These are phyloP conservation scores for Kondoa subrosea DNA, from an alignment of 768 basidiomycete species.

Conservation along the genomic window DNA sequence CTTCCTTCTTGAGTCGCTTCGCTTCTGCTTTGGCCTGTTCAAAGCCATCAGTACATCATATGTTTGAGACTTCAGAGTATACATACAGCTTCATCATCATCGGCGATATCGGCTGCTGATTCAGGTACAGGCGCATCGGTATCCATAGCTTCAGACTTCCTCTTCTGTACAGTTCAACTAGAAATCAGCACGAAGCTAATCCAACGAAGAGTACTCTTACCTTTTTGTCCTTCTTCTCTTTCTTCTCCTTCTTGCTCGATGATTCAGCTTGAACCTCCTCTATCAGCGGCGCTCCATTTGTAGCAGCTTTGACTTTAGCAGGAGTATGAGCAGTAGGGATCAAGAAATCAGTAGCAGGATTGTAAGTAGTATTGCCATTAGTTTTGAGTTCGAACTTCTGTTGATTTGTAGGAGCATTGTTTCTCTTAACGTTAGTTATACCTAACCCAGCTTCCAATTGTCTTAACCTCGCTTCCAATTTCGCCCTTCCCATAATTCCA, in stretches of 20 bases:
- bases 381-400: conserved; percentile 70
- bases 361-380: conserved; percentile 53
- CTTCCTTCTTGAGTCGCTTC: conserved; percentile 24
- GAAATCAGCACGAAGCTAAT: too few species aligned
- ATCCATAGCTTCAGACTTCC: conserved; percentile 19
- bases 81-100: conserved; percentile 11
- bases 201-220: too few species aligned
- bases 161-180: too few species aligned
- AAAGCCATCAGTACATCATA: neutral
- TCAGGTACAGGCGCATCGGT: conserved; percentile 15
- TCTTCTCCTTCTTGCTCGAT: conserved; percentile 3
- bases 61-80: neutral
- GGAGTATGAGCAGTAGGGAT: conserved; percentile 43
- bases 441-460: conserved; percentile 72
- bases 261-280: conserved; percentile 13
- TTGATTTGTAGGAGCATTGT: conserved; percentile 46
- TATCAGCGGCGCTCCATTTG: neutral
- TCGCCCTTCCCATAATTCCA: conserved; percentile 81
- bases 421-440: conserved; percentile 51
- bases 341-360: conserved; percentile 62
- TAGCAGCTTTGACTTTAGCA: conserved; percentile 43
- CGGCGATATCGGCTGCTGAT: conserved; percentile 8
- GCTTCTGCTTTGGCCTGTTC: conserved; percentile 21
- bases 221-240: conserved; percentile 21
- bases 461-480: conserved; percentile 83